These are phyloP conservation scores for Aschersonia sp. DNA, from an alignment of 2,329 filamentous ascomycete species.

Conservation along the genomic window DNA sequence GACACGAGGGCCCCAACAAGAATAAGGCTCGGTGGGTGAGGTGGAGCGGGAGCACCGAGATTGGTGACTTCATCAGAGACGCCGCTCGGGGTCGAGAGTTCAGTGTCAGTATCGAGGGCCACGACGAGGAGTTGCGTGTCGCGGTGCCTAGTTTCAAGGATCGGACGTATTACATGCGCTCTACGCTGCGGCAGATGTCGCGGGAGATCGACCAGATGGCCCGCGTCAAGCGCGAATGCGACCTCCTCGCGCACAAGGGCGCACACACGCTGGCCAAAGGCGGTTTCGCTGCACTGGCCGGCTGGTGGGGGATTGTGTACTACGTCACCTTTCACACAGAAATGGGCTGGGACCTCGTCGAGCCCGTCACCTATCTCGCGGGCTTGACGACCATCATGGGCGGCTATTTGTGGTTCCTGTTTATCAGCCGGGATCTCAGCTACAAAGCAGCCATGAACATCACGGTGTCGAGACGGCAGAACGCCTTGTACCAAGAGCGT, in stretches of 20 bases:
- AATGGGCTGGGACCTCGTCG: slow-evolving; percentile 80
- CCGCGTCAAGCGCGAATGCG: slow-evolving; percentile 68
- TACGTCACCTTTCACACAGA: slow-evolving; percentile 57
- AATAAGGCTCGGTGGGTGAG: slow-evolving; percentile 52
- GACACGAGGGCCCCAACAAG: slow-evolving; percentile 39
- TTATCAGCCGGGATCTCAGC: slow-evolving; percentile 78
- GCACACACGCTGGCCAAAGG: slow-evolving; percentile 69
- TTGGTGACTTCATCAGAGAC: slow-evolving; percentile 88
- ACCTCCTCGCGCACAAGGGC: slow-evolving; percentile 58
- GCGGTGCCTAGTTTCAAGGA: slow-evolving; percentile 80
- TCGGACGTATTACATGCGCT: slow-evolving; percentile 76
- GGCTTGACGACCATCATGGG: slow-evolving; percentile 77
- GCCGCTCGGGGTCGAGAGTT: slow-evolving; percentile 77
- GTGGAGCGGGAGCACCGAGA: slow-evolving; percentile 79
- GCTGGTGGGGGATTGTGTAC: slow-evolving; percentile 78
- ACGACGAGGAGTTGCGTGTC: slow-evolving; percentile 50
- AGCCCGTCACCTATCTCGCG: slow-evolving; percentile 80
- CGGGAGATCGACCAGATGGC: slow-evolving; percentile 54
- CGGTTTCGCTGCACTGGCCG: slow-evolving; percentile 58
- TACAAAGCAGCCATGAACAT: slow-evolving; percentile 81
- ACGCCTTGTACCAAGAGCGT: slow-evolving; percentile 57
- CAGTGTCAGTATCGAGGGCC: slow-evolving; percentile 66
- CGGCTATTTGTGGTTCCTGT: slow-evolving; percentile 87
- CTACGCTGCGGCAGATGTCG: slow-evolving; percentile 59
- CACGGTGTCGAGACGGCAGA: slow-evolving; percentile 67